Evolutionary conservation across 306 rosid species (phyloP), one percentile per base, ranked within the genome.

Genomic region (Mucuna pruriens): DNA sequence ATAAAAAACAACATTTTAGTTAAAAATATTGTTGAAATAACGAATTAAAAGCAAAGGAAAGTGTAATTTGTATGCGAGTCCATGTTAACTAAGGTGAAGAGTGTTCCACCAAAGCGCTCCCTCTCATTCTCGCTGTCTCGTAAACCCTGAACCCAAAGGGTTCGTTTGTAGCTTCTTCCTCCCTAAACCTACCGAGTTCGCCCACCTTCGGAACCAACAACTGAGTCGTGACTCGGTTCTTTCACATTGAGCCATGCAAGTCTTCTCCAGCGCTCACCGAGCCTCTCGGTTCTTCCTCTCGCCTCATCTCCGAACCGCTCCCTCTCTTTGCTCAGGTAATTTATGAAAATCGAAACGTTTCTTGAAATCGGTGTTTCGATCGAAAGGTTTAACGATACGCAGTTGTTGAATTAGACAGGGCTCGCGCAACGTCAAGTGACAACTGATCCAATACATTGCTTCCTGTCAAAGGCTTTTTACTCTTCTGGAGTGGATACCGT

Each of bases 221-320:
- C 79, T 74, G 79, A 61, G 71, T 78, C 17, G 39, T 12, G 49
- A 84, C 88, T 74, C 69, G 46, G 78, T 58, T 67, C 55, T 31
- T 68, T 77, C 61, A 12, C 42, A 26, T 49, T 77, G 33, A 77
- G 25, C 78, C 44, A 92, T 95, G 99, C 97, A 91, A 85, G 85
- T 85, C 54, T 5, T 85, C 55, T 87, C 88, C 57, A 88, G 71
- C 48, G 83, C 94, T 82, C 90, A 94, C 55, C 81, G 93, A 38
- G 82, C 87, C 88, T 81, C 91, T 51, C 78, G 88, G 52, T 62
- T 80, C 2, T 57, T 95, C 78, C 84, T 84, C 42, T 83, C 88
- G 9, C 68, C 90, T 8, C 80, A 84, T 68, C 61, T 64, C 44
- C 89, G 51, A 15, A 39, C 75, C 82, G 19, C 84, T 2, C 42